A percentile compares a stretch with the other conserved stretches of the same genome.
Evolutionary conservation across 2,329 filamentous ascomycete species (phyloP).

Genomic region (Tolypocladium guangdongense): DNA sequence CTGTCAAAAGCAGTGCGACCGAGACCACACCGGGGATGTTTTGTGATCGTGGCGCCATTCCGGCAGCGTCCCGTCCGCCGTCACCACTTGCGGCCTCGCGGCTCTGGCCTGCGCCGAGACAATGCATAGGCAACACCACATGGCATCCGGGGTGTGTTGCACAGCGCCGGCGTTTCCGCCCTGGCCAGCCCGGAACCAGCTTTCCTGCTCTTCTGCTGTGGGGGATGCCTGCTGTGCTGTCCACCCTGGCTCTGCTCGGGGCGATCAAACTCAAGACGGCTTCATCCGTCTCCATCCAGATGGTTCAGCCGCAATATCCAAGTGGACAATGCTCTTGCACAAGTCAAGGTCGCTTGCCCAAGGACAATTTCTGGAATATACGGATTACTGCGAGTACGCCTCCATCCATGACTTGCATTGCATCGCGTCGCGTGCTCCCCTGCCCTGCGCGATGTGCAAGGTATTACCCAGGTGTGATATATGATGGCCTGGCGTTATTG

Average conservation of each 20-base stretch:
- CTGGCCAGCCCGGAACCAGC: neutral
- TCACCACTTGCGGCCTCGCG: neutral
- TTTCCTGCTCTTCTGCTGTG: neutral
- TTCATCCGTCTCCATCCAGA: neutral
- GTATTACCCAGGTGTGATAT: neutral
- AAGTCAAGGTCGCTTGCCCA: neutral
- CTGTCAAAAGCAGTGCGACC: conserved; percentile 1
- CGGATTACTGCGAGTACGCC: no score
- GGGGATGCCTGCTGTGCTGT: neutral
- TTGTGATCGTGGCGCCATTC: conserved; percentile 3
- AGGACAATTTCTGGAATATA: neutral
- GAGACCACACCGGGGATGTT: neutral
- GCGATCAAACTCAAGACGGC: no score
- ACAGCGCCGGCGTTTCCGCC: neutral
- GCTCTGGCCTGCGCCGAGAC: neutral
- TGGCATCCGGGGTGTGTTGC: conserved; percentile 1
- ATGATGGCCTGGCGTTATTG: neutral
- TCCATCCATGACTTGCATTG: neutral
- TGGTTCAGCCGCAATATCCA: neutral
- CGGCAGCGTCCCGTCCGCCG: neutral
- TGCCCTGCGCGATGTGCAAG: neutral
- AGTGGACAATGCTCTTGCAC: neutral
- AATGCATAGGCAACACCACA: neutral
- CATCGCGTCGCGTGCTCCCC: neutral
- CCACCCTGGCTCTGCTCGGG: neutral